Conservation (phyloP, 768 basidiomycete genomes). For the Lactifluus piperatus region DNA sequence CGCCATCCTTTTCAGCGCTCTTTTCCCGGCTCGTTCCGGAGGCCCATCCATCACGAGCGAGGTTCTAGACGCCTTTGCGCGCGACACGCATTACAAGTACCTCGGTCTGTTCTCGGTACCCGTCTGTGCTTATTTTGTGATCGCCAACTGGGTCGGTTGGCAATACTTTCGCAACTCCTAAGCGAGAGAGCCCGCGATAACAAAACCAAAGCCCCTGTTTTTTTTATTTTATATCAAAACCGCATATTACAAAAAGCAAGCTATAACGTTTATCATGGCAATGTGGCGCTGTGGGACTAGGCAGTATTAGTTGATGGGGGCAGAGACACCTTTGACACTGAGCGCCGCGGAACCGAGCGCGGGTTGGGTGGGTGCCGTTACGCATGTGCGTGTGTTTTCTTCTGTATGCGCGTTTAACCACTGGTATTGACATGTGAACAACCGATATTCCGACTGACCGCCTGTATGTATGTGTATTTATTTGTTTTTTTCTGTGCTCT, state of each 20-base stretch:
- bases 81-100: slow-evolving; percentile 89
- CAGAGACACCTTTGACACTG: background rate
- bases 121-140: slow-evolving; percentile 78
- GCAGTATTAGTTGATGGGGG: background rate
- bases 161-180: slow-evolving; percentile 91
- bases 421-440: background rate
- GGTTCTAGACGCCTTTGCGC: slow-evolving; percentile 54
- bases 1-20: slow-evolving; percentile 13
- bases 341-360: background rate
- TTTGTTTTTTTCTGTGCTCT: background rate
- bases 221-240: too few relatives aligned
- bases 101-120: slow-evolving; percentile 72
- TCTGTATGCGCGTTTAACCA: background rate
- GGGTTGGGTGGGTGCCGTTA: background rate
- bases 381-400: background rate
- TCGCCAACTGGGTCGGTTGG: slow-evolving; percentile 99
- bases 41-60: background rate
- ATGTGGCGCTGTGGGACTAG: background rate
- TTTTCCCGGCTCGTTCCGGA: background rate
- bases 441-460: background rate
- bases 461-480: background rate
- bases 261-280: too few relatives aligned
- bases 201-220: too few relatives aligned
- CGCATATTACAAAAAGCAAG: background rate
- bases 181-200: too few relatives aligned